Percentiles rank a stretch among this genome's conserved stretches.
Conservation (phyloP, 352 stramenopile genomes). For the Globisporangium camurandrum region DNA sequence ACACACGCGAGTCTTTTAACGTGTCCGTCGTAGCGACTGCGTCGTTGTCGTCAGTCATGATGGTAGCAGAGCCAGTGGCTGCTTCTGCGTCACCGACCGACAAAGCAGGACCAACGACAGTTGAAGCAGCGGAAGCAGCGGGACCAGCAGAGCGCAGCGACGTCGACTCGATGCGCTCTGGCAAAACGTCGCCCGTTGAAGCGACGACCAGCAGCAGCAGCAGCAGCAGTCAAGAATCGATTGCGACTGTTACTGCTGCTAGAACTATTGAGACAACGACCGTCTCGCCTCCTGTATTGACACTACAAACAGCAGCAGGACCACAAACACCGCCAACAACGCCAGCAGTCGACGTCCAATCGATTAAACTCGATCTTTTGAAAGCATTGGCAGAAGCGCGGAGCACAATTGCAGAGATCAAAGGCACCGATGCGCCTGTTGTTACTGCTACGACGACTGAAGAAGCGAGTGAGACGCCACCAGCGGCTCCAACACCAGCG, state of each 20-base stretch:
- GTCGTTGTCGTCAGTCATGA: not conserved
- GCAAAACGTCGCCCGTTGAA: conserved; percentile 1
- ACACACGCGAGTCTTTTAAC: not conserved
- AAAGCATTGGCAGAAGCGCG: conserved; percentile 70
- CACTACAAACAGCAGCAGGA: conserved; percentile 5
- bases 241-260: too few relatives aligned
- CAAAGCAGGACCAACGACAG: not conserved
- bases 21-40: not conserved
- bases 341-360: conserved; percentile 45
- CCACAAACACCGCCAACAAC: not conserved
- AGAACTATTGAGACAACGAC: not conserved
- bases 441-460: not conserved
- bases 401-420: conserved; percentile 71
- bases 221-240: conserved; percentile 7
- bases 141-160: too few relatives aligned
- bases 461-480: too few relatives aligned
- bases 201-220: not conserved
- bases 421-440: conserved; percentile 5
- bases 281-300: conserved; percentile 7
- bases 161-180: not conserved
- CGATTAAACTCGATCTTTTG: conserved; percentile 76
- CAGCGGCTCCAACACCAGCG: conserved; percentile 6
- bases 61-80: not conserved
- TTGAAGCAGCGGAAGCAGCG: too few relatives aligned
- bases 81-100: not conserved